Evolutionary conservation across 257 asterid species (phyloP), one percentile per base, ranked within the genome.

Genomic region (Ocimum tenuiflorum): DNA sequence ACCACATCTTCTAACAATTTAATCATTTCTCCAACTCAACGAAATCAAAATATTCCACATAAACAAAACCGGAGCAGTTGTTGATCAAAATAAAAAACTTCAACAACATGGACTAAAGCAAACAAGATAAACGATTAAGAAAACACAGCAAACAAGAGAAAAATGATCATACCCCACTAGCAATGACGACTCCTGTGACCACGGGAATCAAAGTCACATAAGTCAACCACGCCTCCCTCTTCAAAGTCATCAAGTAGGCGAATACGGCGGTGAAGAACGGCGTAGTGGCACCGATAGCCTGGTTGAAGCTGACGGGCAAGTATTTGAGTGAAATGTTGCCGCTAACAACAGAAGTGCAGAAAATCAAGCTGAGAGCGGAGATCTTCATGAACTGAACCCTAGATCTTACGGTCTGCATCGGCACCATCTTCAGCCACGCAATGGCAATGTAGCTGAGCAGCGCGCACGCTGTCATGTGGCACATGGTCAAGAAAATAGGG

Each of bases 381-480:
- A 89, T 87, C 82, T 89, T 89, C 79, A 85, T 39, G 76, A 89
- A 85, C 78, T 89, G 95, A 72, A 82, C 88, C 78, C 86, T 84
- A 75, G 96, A 89, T 87, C 94, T 83, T 81, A 89, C 74, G 1
- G 94, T 80, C 78, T 89, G 96, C 94, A 89, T 80, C 62, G 96
- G 96, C 24, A 85, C 96, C 66, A 89, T 78, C 85, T 83, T 86
- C 91, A 89, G 56, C 96, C 96, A 89, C 29, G 89, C 95, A 72
- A 89, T 89, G 35, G 94, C 96, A 61, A 89, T 78, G 80, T 89
- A 89, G 85, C 96, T 89, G 53, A 89, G 73, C 82, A 87, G 63
- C 27, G 95, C 84, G 75, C 96, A 89, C 13, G 95, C 91, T 56
- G 91, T 86, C 96, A 89, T 89, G 74, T 86, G 96, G 54, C 95